These are phyloP conservation scores for Cercospora brassicicola DNA, from an alignment of 2,329 filamentous ascomycete species.

Conservation along the genomic window DNA sequence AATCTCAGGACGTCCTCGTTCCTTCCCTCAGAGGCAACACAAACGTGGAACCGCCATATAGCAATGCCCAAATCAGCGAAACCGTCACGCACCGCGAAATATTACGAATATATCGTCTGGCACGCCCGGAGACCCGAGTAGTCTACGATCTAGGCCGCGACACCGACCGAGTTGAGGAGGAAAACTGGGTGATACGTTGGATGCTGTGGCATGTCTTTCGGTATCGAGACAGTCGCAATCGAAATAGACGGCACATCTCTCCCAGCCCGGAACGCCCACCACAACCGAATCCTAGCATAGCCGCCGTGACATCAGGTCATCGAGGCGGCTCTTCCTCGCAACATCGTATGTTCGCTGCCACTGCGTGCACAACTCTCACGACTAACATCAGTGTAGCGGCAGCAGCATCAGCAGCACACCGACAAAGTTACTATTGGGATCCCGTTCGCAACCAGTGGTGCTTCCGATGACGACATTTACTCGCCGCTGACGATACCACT, in stretches of 20 bases:
- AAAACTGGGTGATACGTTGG: constrained; percentile 56
- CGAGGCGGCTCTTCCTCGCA: constrained; percentile 4
- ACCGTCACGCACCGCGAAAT: constrained; percentile 50
- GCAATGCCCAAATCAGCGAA: constrained; percentile 51
- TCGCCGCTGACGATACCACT: background rate
- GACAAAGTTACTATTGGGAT: constrained; percentile 37
- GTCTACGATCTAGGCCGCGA: constrained; percentile 48
- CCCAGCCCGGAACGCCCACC: constrained; percentile 25
- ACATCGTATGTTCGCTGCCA: constrained; percentile 11
- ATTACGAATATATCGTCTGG: constrained; percentile 43
- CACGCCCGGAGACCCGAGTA: constrained; percentile 42
- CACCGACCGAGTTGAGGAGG: constrained; percentile 44
- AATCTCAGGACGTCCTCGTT: constrained; percentile 42
- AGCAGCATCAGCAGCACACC: constrained; percentile 8
- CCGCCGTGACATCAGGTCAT: constrained; percentile 9
- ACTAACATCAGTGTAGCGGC: constrained; percentile 3
- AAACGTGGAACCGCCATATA: constrained; percentile 44
- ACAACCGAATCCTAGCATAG: constrained; percentile 19
- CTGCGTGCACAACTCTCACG: constrained; percentile 2
- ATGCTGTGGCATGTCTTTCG: constrained; percentile 55
- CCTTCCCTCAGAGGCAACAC: constrained; percentile 38
- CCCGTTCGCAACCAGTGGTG: constrained; percentile 34
- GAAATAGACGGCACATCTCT: constrained; percentile 30
- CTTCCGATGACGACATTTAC: constrained; percentile 18
- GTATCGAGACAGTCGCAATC: constrained; percentile 48